Conservation (phyloP, 108 stramenopile species). For the Ochromonas danica region DNA sequence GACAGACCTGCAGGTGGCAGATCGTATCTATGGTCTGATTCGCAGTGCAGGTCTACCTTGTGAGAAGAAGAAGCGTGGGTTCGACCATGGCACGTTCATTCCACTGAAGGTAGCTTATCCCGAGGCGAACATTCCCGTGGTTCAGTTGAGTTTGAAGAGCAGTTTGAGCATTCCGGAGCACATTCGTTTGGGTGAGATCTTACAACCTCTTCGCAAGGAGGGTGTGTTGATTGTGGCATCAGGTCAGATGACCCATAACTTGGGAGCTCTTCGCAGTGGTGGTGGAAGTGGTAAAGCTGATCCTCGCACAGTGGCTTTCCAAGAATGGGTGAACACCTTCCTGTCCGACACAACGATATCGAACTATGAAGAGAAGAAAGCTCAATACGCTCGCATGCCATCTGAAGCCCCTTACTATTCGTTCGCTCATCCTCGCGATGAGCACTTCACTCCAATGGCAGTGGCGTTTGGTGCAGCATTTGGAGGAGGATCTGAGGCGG, state of each 20-base stretch:
- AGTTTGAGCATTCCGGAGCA: not conserved
- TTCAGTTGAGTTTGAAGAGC: not conserved
- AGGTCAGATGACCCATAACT: not conserved
- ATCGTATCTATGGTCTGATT: not conserved
- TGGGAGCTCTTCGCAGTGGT: not conserved
- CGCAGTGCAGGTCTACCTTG: not conserved
- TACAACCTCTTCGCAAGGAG: not conserved
- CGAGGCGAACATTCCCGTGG: slow-evolving; percentile 25
- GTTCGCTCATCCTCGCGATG: not conserved
- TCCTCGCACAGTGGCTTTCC: not conserved
- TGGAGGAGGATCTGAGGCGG: not conserved
- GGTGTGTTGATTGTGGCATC: slow-evolving; percentile 22
- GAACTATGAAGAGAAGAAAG: not conserved
- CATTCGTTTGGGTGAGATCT: slow-evolving; percentile 6
- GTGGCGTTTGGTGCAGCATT: slow-evolving; percentile 1
- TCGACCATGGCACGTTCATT: slow-evolving; percentile 18
- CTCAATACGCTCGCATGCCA: not conserved
- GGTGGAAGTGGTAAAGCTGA: not conserved
- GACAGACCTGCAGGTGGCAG: not conserved
- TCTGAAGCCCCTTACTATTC: not conserved
- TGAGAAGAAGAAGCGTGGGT: slow-evolving; percentile 8
- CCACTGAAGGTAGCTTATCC: slow-evolving; percentile 17
- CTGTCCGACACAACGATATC: not conserved
- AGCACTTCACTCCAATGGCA: not conserved
- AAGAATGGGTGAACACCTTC: not conserved